Evolutionary conservation across 352 stramenopile species (phyloP).

Genomic region (Pythium periplocum): DNA sequence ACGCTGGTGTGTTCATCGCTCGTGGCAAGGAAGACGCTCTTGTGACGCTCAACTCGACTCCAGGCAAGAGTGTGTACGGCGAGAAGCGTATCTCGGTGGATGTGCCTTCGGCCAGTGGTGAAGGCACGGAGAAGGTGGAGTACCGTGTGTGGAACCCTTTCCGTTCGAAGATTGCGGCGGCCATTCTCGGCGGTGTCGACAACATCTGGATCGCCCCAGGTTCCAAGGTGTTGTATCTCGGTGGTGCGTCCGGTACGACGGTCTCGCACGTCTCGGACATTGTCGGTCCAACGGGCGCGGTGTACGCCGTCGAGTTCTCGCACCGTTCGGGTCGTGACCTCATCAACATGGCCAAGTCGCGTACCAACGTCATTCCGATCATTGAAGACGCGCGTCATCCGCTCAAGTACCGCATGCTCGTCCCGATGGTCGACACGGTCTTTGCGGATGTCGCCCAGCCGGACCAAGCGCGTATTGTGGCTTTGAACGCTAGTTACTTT

Average conservation of each 20-base stretch:
- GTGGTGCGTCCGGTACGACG: conserved; percentile 97
- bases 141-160: conserved; percentile 99
- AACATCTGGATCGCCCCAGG: conserved; percentile 98
- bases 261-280: conserved; percentile 99
- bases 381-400: conserved; percentile 98
- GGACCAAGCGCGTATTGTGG: conserved; percentile 99
- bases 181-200: conserved; percentile 98
- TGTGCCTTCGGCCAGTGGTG: conserved; percentile 82
- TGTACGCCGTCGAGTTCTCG: conserved; percentile 99
- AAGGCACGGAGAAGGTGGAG: conserved; percentile 96
- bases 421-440: conserved; percentile 98
- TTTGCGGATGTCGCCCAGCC: conserved; percentile 99
- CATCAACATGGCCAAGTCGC: conserved; percentile 98
- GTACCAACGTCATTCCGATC: conserved; percentile 99
- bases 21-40: conserved; percentile 98
- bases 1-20: conserved; percentile 98
- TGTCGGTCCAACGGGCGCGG: conserved; percentile 94
- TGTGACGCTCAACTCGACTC: conserved; percentile 98
- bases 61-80: conserved; percentile 98
- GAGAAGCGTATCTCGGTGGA: conserved; percentile 99
- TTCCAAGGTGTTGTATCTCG: conserved; percentile 98
- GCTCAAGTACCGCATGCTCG: conserved; percentile 98
- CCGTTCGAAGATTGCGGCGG: conserved; percentile 98
- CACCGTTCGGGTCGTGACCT: conserved; percentile 98
- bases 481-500: conserved; percentile 97